Percentiles rank a stretch among this genome's conserved stretches.
These are phyloP conservation scores for Venturia nashicola DNA, from an alignment of 2,329 filamentous ascomycete species.

Conservation along the genomic window DNA sequence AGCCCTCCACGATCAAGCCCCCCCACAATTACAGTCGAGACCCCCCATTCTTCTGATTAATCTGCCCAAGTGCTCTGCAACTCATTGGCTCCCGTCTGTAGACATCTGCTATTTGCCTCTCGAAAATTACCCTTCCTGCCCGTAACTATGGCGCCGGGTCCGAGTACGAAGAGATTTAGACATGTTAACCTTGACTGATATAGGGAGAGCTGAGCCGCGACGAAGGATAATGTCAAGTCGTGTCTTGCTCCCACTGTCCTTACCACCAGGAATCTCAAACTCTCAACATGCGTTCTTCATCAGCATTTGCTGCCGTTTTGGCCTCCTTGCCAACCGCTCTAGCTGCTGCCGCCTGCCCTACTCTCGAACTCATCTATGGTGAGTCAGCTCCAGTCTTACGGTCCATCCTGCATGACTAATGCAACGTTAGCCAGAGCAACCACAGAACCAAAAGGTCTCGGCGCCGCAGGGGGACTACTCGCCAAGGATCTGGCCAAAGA, in stretches of 20 bases:
- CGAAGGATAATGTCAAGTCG: neutral
- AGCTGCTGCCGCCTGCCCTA: neutral
- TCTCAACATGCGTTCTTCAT: neutral
- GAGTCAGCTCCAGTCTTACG: neutral
- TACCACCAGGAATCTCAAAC: neutral
- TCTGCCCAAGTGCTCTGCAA: neutral
- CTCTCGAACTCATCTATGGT: constrained; percentile 5
- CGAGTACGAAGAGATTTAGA: neutral
- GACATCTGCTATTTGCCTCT: neutral
- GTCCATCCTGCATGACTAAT: neutral
- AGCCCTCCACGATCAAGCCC: neutral
- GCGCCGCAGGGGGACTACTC: constrained; percentile 5
- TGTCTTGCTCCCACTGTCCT: neutral
- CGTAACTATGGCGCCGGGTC: neutral
- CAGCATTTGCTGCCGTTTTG: neutral
- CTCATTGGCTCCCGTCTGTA: neutral
- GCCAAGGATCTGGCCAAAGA: neutral
- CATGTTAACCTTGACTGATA: neutral
- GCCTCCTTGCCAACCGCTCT: neutral
- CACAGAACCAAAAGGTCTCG: constrained; percentile 4
- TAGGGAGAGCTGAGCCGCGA: neutral
- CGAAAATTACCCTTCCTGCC: neutral
- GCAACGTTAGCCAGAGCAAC: neutral
- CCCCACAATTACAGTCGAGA: neutral
- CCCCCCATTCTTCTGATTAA: neutral